Conservation (phyloP, 169 alveolate genomes). For the Plasmodium coatneyi region DNA sequence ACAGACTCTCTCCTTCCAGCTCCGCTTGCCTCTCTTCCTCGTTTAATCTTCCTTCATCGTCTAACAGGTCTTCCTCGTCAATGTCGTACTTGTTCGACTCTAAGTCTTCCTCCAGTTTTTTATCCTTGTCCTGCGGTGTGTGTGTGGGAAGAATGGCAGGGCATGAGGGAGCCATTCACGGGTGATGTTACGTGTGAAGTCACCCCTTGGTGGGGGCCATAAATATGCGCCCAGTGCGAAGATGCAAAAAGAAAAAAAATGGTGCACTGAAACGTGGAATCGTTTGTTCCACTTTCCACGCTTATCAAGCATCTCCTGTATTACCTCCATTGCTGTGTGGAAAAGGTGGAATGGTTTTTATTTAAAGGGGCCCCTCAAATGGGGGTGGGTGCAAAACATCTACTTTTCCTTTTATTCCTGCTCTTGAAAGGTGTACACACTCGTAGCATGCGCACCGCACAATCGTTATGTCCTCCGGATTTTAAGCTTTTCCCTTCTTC, state of each 20-base stretch:
- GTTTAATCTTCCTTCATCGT: conserved; percentile 79
- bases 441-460: not conserved
- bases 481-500: not conserved
- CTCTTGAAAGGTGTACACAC: not conserved
- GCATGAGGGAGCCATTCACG: not conserved
- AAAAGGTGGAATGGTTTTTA: not conserved
- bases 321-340: conserved; percentile 41
- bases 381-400: not conserved
- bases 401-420: not conserved
- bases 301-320: not conserved
- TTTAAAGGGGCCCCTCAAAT: not conserved
- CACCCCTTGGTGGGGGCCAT: not conserved
- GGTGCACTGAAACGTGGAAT: not conserved
- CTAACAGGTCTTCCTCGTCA: conserved; percentile 84
- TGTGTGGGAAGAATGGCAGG: not conserved
- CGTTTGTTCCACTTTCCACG: not conserved
- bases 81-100: conserved; percentile 81
- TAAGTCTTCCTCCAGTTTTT: conserved; percentile 72
- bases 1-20: conserved; percentile 85
- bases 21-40: conserved; percentile 85
- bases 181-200: not conserved
- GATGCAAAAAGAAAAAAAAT: not conserved
- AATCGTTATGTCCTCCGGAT: not conserved
- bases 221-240: not conserved
- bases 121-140: conserved; percentile 26